A percentile compares a stretch with the other conserved stretches of the same genome.
These are phyloP conservation scores for Gelatoporia subvermispora DNA, from an alignment of 768 basidiomycete species.

Conservation along the genomic window DNA sequence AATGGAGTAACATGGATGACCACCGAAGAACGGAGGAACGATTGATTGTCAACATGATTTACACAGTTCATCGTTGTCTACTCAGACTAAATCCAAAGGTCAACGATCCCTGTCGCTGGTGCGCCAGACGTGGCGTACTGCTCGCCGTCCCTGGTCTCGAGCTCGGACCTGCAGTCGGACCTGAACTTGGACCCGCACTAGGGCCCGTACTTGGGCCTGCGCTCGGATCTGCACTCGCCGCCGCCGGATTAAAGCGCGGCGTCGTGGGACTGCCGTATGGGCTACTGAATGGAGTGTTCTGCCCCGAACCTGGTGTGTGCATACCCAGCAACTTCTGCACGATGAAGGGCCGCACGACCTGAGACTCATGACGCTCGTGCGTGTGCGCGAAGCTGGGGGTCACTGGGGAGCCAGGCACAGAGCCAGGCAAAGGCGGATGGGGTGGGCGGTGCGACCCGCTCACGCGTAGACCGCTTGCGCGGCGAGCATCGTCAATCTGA, in stretches of 20 bases:
- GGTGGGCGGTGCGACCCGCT: conserved; percentile 19
- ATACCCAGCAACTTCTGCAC: conserved; percentile 28
- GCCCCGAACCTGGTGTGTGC: conserved; percentile 4
- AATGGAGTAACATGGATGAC: no score
- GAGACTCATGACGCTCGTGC: conserved; percentile 6
- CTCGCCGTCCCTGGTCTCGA: no score
- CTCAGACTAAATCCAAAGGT: no score
- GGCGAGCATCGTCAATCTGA: conserved; percentile 17
- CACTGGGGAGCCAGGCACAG: conserved; percentile 7
- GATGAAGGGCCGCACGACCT: conserved; percentile 26
- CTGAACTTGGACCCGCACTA: no score
- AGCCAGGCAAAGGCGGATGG: conserved; percentile 20
- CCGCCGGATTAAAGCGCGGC: conserved; percentile 4
- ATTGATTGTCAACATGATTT: no score
- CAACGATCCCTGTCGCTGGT: no score
- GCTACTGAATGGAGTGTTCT: conserved; percentile 3
- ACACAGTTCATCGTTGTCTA: no score
- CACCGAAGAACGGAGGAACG: no score
- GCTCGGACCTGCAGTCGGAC: no score
- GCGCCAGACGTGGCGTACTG: no score
- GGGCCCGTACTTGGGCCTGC: no score
- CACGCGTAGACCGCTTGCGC: conserved; percentile 12
- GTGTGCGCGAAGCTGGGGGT: conserved; percentile 5
- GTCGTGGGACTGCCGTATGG: conserved; percentile 13
- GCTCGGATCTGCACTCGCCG: no score